phyloP scores from a whole-genome alignment of 2,329 filamentous ascomycete genomes.

The Drechslerella dactyloides region DNA sequence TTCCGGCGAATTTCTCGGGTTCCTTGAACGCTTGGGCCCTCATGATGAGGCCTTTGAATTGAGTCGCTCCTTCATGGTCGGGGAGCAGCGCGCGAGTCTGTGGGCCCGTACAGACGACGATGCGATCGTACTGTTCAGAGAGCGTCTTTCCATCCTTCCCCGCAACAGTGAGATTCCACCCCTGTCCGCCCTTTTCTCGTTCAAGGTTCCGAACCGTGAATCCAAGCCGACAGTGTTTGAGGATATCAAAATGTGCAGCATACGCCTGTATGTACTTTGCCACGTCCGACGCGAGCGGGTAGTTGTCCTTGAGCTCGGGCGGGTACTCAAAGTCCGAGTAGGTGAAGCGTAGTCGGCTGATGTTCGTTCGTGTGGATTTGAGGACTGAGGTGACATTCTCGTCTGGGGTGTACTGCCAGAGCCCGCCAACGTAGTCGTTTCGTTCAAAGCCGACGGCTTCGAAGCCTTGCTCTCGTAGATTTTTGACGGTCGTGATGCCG shows the following conservation, averaged over 20 bases:
- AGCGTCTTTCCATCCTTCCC: constrained; percentile 1
- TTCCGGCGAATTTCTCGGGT: constrained; percentile 9
- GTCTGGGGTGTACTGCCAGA: constrained; percentile 60
- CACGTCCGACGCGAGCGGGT: constrained; percentile 17
- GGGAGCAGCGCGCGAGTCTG: constrained; percentile 16
- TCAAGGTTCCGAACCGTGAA: constrained; percentile 9
- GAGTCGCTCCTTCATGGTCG: constrained; percentile 28
- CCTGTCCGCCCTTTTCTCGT: constrained; percentile 3
- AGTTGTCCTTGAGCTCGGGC: constrained; percentile 13
- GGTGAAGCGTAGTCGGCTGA: constrained; percentile 19
- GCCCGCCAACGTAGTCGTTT: constrained; percentile 59
- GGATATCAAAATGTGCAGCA: constrained; percentile 14
- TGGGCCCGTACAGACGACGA: constrained; percentile 33
- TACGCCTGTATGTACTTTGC: constrained; percentile 30
- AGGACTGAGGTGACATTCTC: constrained; percentile 59
- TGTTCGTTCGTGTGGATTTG: constrained; percentile 24
- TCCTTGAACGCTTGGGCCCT: constrained; percentile 53
- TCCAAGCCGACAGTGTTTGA: constrained; percentile 9
- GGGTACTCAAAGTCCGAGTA: constrained; percentile 40
- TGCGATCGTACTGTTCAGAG: constrained; percentile 17
- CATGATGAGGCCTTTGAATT: constrained; percentile 53
- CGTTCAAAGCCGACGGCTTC: constrained; percentile 60
- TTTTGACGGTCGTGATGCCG: constrained; percentile 57
- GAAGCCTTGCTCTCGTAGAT: constrained; percentile 61
- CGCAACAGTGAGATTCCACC: constrained; percentile 23